Evolutionary conservation across 148 eudicot species (phyloP).

Genomic region (Bassia scoparia): DNA sequence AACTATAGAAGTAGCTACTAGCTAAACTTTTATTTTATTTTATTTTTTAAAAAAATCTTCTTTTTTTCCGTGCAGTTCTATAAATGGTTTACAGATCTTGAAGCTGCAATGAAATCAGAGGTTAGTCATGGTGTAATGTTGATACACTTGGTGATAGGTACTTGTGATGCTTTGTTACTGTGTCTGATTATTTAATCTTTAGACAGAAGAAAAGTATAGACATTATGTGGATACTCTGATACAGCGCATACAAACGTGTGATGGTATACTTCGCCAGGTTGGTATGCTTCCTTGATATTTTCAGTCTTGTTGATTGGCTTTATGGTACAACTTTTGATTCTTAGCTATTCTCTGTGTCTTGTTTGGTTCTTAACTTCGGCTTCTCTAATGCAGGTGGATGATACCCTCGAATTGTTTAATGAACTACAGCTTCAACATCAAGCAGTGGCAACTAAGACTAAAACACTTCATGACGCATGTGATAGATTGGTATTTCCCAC

Average conservation of each 20-base stretch:
- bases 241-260: slow-evolving; percentile 85
- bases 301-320: slow-evolving; percentile 3
- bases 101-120: slow-evolving; percentile 99
- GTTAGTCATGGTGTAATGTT: slow-evolving; percentile 38
- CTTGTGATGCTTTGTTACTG: slow-evolving; percentile 8
- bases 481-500: slow-evolving; percentile 79
- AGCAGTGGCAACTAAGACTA: slow-evolving; percentile 91
- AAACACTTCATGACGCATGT: slow-evolving; percentile 97
- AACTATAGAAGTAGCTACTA: slow-evolving; percentile 4
- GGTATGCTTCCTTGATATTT: neutral
- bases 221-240: slow-evolving; percentile 82
- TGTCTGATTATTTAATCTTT: slow-evolving; percentile 32
- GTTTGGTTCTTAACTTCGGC: slow-evolving; percentile 17
- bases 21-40: neutral
- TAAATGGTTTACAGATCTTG: slow-evolving; percentile 94
- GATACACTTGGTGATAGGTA: slow-evolving; percentile 14
- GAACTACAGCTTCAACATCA: slow-evolving; percentile 92
- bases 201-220: slow-evolving; percentile 98
- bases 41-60: slow-evolving; percentile 10
- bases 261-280: slow-evolving; percentile 82
- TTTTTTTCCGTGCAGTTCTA: slow-evolving; percentile 68
- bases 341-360: neutral
- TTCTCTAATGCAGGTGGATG: slow-evolving; percentile 69
- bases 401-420: slow-evolving; percentile 88
- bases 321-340: neutral